Conservation (phyloP, 1,284 basidiomycete species). For the Irpex rosettiformis region DNA sequence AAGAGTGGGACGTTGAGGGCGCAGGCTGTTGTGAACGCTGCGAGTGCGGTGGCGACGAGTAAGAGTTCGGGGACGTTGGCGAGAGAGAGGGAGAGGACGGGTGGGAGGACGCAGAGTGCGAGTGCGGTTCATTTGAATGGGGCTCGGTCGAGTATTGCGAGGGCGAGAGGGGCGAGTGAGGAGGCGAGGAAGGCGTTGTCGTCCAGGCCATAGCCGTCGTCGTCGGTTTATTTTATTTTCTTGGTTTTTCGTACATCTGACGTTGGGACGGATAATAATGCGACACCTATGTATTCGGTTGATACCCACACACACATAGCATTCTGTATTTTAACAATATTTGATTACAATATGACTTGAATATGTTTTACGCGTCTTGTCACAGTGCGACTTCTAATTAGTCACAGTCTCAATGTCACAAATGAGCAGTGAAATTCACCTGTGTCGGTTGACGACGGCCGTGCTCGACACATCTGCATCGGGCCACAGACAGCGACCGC, state of each 20-base stretch:
- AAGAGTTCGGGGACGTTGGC: conserved; percentile 12
- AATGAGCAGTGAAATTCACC: neutral
- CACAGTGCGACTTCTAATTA: neutral
- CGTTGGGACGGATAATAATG: too few species aligned
- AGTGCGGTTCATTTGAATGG: conserved; percentile 1
- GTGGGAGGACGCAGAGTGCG: conserved; percentile 9
- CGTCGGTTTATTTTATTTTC: neutral
- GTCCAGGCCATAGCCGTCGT: conserved; percentile 30
- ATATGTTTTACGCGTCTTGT: neutral
- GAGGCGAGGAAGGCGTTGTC: conserved; percentile 47
- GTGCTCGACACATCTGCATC: too few species aligned
- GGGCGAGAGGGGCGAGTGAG: conserved; percentile 45
- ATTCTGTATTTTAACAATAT: neutral
- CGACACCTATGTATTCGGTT: too few species aligned
- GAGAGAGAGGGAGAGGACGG: too few species aligned
- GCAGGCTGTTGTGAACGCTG: conserved; percentile 62
- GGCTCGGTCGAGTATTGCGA: conserved; percentile 39
- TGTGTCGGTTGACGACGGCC: neutral
- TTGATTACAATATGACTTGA: neutral
- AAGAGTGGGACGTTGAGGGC: conserved; percentile 49
- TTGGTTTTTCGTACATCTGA: neutral
- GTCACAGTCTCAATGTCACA: neutral
- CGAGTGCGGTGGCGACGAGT: conserved; percentile 24
- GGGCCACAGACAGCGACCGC: neutral
- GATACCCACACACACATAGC: too few species aligned